Base-by-base conservation (phyloP, 2,329 filamentous ascomycete genomes). In the Fonsecaea pugnacius region DNA sequence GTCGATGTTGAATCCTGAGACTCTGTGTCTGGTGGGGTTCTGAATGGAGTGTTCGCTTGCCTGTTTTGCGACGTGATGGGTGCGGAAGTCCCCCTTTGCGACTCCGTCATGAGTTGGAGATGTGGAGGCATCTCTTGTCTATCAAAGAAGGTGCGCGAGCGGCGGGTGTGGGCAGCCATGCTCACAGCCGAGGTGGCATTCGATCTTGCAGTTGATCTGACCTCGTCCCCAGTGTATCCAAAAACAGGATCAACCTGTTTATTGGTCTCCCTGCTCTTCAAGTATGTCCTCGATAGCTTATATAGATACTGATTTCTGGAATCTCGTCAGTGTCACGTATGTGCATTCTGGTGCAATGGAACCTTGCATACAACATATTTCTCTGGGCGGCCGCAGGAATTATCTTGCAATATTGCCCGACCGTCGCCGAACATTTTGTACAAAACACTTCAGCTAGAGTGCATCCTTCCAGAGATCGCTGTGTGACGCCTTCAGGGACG, bases 371-470 rank as follows among this genome's bases (percentile, higher is more conserved):
- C 67, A 70, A 48, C 57, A 72, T 40, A 21, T 63, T 21, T 46
- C 61, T 43, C 53, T 67, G 65, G 21, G 64, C 64, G 21, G 50
- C 32, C 30, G 64, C 62, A 8, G 69, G 63, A 24, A 63, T 62
- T 7, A 40, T 62, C 54, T 67, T 72, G 61, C 70, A 72, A 56
- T 65, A 67, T 38, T 71, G 69, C n/a, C 64, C 70, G 2, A 72
- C 65, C 4, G 56, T 30, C 5, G 60, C 58, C 6, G 66, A 67
- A 57, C 70, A 72, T 46, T 66, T 67, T 27, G 58, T 62, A 58
- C 70, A 72, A 54, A 67, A 69, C 7, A 70, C 66, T 58, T 71
- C 69, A 10, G 69, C 68, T 36, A 71, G 65, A 4, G 56, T 61
- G 50, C 70, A 72, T 50, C 70, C 70, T 57, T 67, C 64, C 6